Conservation (phyloP, 2,329 filamentous ascomycete genomes). For the Nigrospora osmanthi region DNA sequence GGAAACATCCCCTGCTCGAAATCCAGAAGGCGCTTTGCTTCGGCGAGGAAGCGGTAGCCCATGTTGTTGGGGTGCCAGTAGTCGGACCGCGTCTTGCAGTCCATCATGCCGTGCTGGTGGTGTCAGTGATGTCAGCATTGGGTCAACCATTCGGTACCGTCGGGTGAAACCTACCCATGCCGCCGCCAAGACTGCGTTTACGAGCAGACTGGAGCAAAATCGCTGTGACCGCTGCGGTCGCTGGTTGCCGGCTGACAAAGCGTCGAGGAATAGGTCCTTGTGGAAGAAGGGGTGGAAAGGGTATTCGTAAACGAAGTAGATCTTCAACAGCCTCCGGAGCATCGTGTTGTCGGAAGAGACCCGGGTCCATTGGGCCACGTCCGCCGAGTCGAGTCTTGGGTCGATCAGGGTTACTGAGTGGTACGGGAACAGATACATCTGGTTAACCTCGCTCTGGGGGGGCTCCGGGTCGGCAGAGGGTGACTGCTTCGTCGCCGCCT, state of each 20-base stretch:
- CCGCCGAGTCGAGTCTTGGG: conserved; percentile 10
- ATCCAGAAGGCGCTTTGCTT: conserved; percentile 30
- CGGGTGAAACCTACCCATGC: conserved; percentile 15
- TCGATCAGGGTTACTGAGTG: conserved; percentile 16
- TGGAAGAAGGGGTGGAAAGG: conserved; percentile 6
- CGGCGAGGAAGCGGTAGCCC: conserved; percentile 26
- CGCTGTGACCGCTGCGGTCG: neutral
- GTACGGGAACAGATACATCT: conserved; percentile 12
- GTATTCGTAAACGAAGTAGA: conserved; percentile 7
- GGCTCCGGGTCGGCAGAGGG: conserved; percentile 1
- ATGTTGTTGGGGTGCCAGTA: conserved; percentile 27
- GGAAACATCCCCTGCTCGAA: conserved; percentile 14
- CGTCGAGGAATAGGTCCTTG: conserved; percentile 7
- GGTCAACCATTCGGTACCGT: neutral
- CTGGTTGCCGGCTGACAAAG: conserved; percentile 2
- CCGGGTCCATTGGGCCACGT: conserved; percentile 16
- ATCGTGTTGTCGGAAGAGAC: conserved; percentile 16
- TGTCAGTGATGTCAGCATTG: conserved; percentile 1
- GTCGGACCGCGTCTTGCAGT: conserved; percentile 18
- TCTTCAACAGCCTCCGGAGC: conserved; percentile 8
- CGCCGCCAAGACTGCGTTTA: conserved; percentile 13
- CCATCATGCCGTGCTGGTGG: conserved; percentile 19
- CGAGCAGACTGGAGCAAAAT: conserved; percentile 6
- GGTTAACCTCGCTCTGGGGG: conserved; percentile 6
- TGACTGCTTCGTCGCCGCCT: neutral